These are phyloP conservation scores for Aspergillus caelatus DNA, from an alignment of 2,329 filamentous ascomycete species.

Conservation along the genomic window DNA sequence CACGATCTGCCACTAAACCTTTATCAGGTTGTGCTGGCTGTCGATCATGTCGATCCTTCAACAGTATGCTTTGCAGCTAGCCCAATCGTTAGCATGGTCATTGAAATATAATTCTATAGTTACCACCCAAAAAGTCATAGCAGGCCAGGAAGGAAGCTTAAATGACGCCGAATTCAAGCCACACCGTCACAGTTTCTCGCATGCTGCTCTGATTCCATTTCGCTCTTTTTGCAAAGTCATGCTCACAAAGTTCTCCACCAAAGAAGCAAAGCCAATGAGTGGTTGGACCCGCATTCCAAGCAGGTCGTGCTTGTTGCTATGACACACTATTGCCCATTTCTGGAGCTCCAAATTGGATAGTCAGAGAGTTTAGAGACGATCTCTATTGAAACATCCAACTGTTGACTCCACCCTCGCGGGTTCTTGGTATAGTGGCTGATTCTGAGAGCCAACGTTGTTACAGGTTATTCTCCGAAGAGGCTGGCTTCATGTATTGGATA, in stretches of 20 bases:
- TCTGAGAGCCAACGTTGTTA: neutral
- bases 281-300: slow-evolving; percentile 23
- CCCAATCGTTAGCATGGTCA: neutral
- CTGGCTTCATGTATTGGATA: neutral
- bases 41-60: slow-evolving; percentile 16
- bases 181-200: slow-evolving; percentile 1
- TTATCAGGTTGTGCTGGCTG: slow-evolving; percentile 12
- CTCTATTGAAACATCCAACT: neutral
- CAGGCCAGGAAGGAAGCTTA: neutral
- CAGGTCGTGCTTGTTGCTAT: slow-evolving; percentile 23
- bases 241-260: neutral
- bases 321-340: slow-evolving; percentile 6
- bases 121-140: neutral
- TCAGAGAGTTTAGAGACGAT: neutral
- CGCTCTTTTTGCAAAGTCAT: neutral
- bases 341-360: neutral
- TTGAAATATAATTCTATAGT: neutral
- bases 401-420: neutral
- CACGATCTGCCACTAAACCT: slow-evolving; percentile 24
- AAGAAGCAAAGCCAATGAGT: neutral
- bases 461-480: slow-evolving; percentile 10
- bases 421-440: neutral
- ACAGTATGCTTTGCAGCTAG: neutral
- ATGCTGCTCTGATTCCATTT: neutral
- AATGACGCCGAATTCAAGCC: neutral